Percentiles rank a stretch among this genome's conserved stretches.
These are phyloP conservation scores for Epithemia pelagica DNA, from an alignment of 108 stramenopile species.

Conservation along the genomic window DNA sequence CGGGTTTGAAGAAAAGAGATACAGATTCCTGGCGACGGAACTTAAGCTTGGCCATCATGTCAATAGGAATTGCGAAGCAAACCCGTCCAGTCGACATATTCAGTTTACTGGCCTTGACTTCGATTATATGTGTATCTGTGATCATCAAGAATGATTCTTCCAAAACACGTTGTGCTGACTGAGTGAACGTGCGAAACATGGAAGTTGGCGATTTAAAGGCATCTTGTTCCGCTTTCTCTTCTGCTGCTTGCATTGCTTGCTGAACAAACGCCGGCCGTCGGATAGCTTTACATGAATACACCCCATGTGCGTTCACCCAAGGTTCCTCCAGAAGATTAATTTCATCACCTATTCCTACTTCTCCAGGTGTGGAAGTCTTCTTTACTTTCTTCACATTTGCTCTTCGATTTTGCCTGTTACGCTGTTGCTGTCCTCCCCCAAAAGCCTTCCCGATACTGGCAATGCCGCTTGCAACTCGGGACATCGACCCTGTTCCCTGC, in stretches of 20 bases:
- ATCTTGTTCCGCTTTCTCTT: constrained; percentile 30
- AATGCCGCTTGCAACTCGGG: constrained; percentile 2
- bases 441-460: constrained; percentile 3
- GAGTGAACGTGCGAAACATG: constrained; percentile 71
- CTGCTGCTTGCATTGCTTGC: constrained; percentile 47
- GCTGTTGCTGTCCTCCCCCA: background rate
- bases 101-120: constrained; percentile 70
- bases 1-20: constrained; percentile 82
- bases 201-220: constrained; percentile 40
- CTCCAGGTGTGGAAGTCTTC: constrained; percentile 18
- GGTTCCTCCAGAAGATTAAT: constrained; percentile 78
- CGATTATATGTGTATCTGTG: constrained; percentile 76
- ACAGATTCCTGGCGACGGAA: constrained; percentile 82
- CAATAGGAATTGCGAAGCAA: constrained; percentile 69
- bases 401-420: background rate
- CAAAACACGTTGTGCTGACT: constrained; percentile 74
- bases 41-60: constrained; percentile 74
- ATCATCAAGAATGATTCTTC: constrained; percentile 88
- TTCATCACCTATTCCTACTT: constrained; percentile 75
- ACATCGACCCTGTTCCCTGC: background rate
- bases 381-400: constrained; percentile 7
- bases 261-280: constrained; percentile 72
- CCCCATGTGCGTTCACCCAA: constrained; percentile 75
- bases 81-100: constrained; percentile 70
- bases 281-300: constrained; percentile 82